Evolutionary conservation across 2,329 filamentous ascomycete genomes (phyloP).

Genomic region (Hymenotorrendiella dingleyae): DNA sequence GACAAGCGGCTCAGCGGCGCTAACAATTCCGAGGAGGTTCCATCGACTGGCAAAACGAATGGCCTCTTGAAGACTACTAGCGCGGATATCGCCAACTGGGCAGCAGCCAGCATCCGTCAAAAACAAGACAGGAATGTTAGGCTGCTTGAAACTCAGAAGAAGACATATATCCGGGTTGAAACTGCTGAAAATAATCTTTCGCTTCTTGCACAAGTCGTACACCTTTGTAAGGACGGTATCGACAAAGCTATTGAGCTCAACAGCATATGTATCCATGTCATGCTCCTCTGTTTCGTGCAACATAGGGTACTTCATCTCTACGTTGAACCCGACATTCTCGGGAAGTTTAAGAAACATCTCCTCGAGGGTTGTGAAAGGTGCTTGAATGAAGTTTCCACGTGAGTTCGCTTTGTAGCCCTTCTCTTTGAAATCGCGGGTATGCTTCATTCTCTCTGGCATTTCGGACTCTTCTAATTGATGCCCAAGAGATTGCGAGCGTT

Average conservation of each 20-base stretch:
- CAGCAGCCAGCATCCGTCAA: conserved; percentile 82
- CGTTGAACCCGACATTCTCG: conserved; percentile 85
- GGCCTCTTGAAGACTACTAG: conserved; percentile 88
- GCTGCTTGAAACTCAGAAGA: conserved; percentile 92
- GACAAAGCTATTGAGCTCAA: conserved; percentile 94
- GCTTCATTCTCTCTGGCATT: conserved; percentile 82
- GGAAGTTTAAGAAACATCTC: conserved; percentile 86
- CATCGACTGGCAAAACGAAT: conserved; percentile 91
- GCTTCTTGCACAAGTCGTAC: conserved; percentile 72
- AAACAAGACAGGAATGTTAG: conserved; percentile 92
- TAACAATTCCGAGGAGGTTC: conserved; percentile 90
- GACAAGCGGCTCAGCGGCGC: conserved; percentile 80
- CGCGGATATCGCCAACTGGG: conserved; percentile 80
- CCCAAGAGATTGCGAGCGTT: conserved; percentile 32
- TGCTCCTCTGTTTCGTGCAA: conserved; percentile 90
- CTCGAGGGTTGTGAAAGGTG: conserved; percentile 89
- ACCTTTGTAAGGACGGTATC: conserved; percentile 88
- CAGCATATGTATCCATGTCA: conserved; percentile 93
- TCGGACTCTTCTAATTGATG: conserved; percentile 21
- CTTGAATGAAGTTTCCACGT: conserved; percentile 90
- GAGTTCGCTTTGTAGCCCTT: conserved; percentile 96
- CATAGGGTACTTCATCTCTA: conserved; percentile 99
- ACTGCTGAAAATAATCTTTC: conserved; percentile 95
- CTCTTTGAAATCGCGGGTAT: conserved; percentile 89
- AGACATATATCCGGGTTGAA: conserved; percentile 98